Evolutionary conservation across 2,329 filamentous ascomycete species (phyloP).

Genomic region (Colletotrichum musicola): DNA sequence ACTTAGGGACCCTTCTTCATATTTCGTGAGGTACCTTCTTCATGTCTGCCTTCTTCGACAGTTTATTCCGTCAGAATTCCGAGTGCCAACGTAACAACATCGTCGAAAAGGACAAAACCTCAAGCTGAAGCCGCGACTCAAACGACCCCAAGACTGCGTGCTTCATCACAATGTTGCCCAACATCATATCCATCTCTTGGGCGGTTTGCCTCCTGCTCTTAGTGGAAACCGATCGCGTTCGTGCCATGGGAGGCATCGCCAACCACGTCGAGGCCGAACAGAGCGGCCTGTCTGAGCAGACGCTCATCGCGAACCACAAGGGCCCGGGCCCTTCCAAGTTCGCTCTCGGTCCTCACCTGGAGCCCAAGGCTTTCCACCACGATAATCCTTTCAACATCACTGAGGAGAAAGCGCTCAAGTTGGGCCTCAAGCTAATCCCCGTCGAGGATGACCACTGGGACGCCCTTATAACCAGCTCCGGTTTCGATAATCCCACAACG

Average conservation of each 20-base stretch:
- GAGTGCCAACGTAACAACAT: background rate
- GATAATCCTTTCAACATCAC: constrained; percentile 27
- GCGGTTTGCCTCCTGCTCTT: background rate
- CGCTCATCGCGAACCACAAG: background rate
- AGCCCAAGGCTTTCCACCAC: constrained; percentile 16
- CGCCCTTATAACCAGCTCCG: constrained; percentile 12
- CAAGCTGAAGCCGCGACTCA: background rate
- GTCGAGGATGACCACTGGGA: constrained; percentile 27
- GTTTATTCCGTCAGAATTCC: background rate
- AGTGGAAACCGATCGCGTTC: background rate
- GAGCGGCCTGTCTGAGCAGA: background rate
- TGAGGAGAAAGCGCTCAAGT: constrained; percentile 26
- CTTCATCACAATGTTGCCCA: constrained; percentile 10
- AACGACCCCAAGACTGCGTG: background rate
- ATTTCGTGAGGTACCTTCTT: background rate
- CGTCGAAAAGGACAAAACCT: background rate
- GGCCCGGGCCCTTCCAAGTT: background rate
- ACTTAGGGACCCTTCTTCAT: background rate
- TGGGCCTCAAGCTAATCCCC: constrained; percentile 28
- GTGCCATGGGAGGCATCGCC: background rate
- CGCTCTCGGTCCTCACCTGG: constrained; percentile 17
- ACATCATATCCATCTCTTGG: background rate
- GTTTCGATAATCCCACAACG: constrained; percentile 2
- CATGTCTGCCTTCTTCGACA: background rate
- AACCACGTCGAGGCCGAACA: background rate